phyloP scores from a whole-genome alignment of 2,329 filamentous ascomycete genomes.

The Nannizziopsis barbatae region DNA sequence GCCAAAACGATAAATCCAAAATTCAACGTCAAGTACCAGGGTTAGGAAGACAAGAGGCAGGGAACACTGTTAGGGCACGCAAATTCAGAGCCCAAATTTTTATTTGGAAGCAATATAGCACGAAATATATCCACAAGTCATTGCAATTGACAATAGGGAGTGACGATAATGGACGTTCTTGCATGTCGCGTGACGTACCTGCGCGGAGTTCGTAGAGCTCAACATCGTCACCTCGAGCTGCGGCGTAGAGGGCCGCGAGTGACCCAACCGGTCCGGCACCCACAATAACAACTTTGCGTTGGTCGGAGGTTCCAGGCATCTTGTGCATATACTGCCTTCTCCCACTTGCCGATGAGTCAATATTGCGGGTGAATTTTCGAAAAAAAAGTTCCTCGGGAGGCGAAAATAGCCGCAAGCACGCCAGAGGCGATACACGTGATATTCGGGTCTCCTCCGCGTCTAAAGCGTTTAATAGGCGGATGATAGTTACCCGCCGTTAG shows the following conservation, averaged over 20 bases:
- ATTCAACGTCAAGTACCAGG: not conserved
- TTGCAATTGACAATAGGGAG: not conserved
- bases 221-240: conserved; percentile 74
- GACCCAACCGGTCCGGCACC: conserved; percentile 91
- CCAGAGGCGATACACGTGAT: too few species aligned
- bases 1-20: not conserved
- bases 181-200: conserved; percentile 48
- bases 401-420: not conserved
- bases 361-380: not conserved
- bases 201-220: conserved; percentile 87
- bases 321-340: not conserved
- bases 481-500: too few species aligned
- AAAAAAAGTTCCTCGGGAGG: not conserved
- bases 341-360: not conserved
- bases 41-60: not conserved
- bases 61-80: not conserved
- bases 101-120: not conserved
- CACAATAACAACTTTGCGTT: conserved; percentile 67
- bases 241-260: conserved; percentile 83
- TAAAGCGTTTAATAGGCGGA: too few species aligned
- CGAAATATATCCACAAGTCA: not conserved
- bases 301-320: conserved; percentile 22
- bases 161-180: not conserved
- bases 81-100: not conserved
- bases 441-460: too few species aligned